A percentile compares a stretch with the other conserved stretches of the same genome.
phyloP scores from a whole-genome alignment of 371 early-diverging fungal genomes.

The Saksenaea oblongispora region DNA sequence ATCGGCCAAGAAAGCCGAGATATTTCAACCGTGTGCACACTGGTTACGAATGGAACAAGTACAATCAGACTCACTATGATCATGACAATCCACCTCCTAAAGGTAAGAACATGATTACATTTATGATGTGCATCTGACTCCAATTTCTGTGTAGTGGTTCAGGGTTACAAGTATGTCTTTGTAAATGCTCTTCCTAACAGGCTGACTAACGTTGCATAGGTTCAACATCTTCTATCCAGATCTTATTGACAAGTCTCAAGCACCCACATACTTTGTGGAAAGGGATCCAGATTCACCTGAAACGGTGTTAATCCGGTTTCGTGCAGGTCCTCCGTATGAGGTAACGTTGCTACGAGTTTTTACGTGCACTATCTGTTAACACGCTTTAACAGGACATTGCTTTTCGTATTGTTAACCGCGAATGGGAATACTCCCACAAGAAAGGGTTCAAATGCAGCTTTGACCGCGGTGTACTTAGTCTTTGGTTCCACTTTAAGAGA shows the following conservation, averaged over 20 bases:
- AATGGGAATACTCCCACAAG: conserved; percentile 94
- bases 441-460: conserved; percentile 90
- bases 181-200: not conserved
- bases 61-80: conserved; percentile 97
- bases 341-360: not conserved
- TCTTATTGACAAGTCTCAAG: conserved; percentile 83
- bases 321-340: conserved; percentile 94
- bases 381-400: conserved; percentile 70
- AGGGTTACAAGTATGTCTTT: conserved; percentile 82
- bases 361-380: not conserved
- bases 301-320: conserved; percentile 86
- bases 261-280: conserved; percentile 88
- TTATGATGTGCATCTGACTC: not conserved
- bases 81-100: conserved; percentile 96
- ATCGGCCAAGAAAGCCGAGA: conserved; percentile 91
- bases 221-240: conserved; percentile 97
- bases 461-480: conserved; percentile 89
- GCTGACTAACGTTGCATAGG: not conserved
- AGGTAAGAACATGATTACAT: conserved; percentile 12
- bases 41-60: conserved; percentile 98
- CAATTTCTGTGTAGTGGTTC: conserved; percentile 63
- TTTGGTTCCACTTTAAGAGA: conserved; percentile 93
- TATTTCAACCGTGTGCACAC: conserved; percentile 95
- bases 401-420: conserved; percentile 91
- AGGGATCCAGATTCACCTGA: conserved; percentile 74